Base-by-base conservation (phyloP, 2,329 filamentous ascomycete species). In the Aschersonia sp. region DNA sequence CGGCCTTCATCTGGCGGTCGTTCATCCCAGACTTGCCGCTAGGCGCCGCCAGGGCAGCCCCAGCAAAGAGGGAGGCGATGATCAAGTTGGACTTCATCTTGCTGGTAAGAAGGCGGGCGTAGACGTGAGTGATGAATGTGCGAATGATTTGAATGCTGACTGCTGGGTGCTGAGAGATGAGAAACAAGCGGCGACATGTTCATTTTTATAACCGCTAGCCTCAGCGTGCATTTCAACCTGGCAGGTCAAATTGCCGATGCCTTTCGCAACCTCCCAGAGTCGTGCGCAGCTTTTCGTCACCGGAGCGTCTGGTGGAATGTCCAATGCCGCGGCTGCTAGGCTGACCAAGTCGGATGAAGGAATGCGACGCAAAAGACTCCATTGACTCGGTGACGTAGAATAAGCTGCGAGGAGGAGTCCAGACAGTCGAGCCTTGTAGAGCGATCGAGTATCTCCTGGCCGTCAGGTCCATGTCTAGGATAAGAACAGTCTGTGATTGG, bases 71-170 rank as follows among this genome's bases (percentile, higher is more conserved):
- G 48, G 44, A 44, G n/a, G 41, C 30, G 8, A 46, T 12, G 39
- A 44, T 22, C 31, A 46, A 40, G n/a, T n/a, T 43, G 22, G 45
- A 35, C 45, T 47, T 49, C 48, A 49, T 49, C 9, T 47, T 49
- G 48, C n/a, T 45, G 44, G 32, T 45, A 31, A 44, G 32, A 32
- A 39, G 11, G n/a, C 12, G 12, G 12, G 35, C 12, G 35, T 39
- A 12, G 14, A 6, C 35, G 35, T 37, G 14, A 42, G 6, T 11
- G 40, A 42, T n/a, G 14, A 42, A 42, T 42, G 2, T n/a, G 14
- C 11, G 40, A 37, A 37, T 37, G 35, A 12, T 9, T 37, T 8
- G 8, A 12, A 37, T 9, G 35, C 35, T 37, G 35, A 37, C 35
- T 37, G 35, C 2, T 9, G 8, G 35, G 5, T 37, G 35, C 35